Base-by-base conservation (phyloP, 2,329 filamentous ascomycete species). In the Penicillium griseofulvum region DNA sequence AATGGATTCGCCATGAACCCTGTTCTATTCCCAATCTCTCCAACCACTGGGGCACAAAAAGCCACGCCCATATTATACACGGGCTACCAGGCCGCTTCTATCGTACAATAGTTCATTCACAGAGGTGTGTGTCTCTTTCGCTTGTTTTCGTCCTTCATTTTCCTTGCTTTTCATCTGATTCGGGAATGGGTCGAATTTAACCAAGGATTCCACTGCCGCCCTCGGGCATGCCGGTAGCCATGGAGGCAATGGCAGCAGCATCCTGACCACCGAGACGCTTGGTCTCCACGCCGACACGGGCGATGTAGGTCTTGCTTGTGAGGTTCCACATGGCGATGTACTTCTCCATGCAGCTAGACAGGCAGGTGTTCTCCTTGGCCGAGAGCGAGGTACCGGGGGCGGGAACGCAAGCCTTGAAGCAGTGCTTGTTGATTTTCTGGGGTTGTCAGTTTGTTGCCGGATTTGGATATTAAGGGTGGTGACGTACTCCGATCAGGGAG, bases 241-340 rank as follows among this genome's bases (percentile, higher is more conserved):
- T 49, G n/a, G 50, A 24, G 22, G 48, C 59, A 55, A 62, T 39
- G 11, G 51, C 61, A 36, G 63, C 52, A 26, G 59, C 57, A 54
- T 71, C 68, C 43, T 65, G 61, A 6, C 64, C 63, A n/a, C 66
- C 66, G 55, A 67, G 54, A 24, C 60, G 77, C 76, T 87, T 86
- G 62, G 81, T 80, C 73, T 87, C 84, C 74, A 85, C 74, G 64
- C 83, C 59, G 38, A 76, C 60, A 16, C 74, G 81, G 59, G 75
- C 74, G 67, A 90, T 83, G 72, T 90, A 91, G 38, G 86, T 80
- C 45, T 80, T 74, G 77, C 86, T 88, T 68, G 90, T 86, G 60
- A 82, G 78, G 76, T 91, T 91, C 89, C 89, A 93, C 11, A 88
- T 83, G 31, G 81, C 77, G 80, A 92, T 90, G 80, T 92, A 93